These are phyloP conservation scores for Skeletonema marinoi DNA, from an alignment of 108 stramenopile genomes.

Conservation along the genomic window DNA sequence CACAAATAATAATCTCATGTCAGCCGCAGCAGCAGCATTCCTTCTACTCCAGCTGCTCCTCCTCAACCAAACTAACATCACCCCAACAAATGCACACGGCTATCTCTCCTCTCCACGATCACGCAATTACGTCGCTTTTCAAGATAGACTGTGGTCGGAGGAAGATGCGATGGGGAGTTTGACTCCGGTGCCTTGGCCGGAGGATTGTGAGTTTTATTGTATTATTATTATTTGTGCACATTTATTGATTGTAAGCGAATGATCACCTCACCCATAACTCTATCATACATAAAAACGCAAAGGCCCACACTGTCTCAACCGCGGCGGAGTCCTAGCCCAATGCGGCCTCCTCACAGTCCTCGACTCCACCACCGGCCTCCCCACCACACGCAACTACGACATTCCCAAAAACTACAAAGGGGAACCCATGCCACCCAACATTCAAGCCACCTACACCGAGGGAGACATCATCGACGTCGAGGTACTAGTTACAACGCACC, in stretches of 20 bases:
- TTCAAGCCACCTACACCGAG: conserved; percentile 46
- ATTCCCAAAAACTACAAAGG: conserved; percentile 41
- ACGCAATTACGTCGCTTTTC: conserved; percentile 26
- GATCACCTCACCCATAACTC: no score
- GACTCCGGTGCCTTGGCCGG: no score
- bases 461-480: conserved; percentile 53
- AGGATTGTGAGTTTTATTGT: no score
- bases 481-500: conserved; percentile 54
- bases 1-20: no score
- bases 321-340: conserved; percentile 45
- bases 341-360: conserved; percentile 32
- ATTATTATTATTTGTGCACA: no score
- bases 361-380: neutral
- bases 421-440: conserved; percentile 37
- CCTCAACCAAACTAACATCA: neutral
- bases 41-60: neutral
- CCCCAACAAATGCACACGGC: neutral
- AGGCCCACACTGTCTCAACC: conserved; percentile 16
- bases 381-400: conserved; percentile 51
- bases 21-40: neutral
- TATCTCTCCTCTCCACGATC: neutral
- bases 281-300: no score
- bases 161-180: neutral
- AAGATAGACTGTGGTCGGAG: neutral
- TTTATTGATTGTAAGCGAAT: no score